Evolutionary conservation across 768 basidiomycete genomes (phyloP), one percentile per base, ranked within the genome.

Genomic region (Rhizopogon vulgaris): DNA sequence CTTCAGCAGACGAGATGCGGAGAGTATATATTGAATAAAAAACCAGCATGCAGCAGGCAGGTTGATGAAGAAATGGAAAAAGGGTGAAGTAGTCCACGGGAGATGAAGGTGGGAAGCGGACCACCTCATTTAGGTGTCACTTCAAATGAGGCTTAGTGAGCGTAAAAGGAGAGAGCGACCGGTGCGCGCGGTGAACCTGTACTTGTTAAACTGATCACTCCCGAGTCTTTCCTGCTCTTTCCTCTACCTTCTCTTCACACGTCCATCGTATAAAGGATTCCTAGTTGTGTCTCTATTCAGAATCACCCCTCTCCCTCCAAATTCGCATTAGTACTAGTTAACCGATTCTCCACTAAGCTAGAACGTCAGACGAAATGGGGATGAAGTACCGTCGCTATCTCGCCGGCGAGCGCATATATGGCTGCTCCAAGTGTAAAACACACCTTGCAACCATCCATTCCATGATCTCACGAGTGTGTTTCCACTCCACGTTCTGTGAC

Each of bases 381-480:
- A 86, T 92, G 84, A 87, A 80, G 63, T 92, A 90, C 69, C 85
- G 89, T 64, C 84, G 83, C 52, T 94, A 92, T 73, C 85, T 94
- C 57, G 75, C 82, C 45, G 89, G 89, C 41, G 84, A 84, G 58
- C 83, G 89, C 60, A 87, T 94, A 64, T 94, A 91, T 60, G 92
- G 92, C 36, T 94, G 93, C 70, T 81, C 80, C 45, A 83, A 73
- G 43, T 94, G 92, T 79, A 85, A 77, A 69, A 94, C 92, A 11
- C 92, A 94, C 69, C 83, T 94, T 41, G 84, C 90, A n/a, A 91
- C 90, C 25, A 86, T 90, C 52, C 87, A 91, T 66, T 84, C 86
- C 40, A 92, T 94, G 87, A 82, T 94, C 60, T 93, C 90, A 54
- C 78, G 90, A 67, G 92, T 91, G 59, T 60, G 84, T 73, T 9